Conservation (phyloP, 164 flowering plant genomes). For the Dillenia suffruticosa region DNA sequence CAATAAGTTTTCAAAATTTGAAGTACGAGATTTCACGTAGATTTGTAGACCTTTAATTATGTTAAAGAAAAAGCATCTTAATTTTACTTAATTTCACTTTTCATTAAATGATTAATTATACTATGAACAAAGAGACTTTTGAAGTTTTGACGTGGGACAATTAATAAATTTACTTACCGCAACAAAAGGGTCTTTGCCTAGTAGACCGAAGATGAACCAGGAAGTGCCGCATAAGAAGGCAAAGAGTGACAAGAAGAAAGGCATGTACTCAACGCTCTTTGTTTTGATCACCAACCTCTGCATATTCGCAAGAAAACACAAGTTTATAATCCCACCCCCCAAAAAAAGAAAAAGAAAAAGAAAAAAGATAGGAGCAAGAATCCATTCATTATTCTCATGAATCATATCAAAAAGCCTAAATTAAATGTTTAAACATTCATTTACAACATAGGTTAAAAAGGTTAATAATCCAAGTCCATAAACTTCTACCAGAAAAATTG, state of each 20-base stretch:
- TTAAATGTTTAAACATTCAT: too few relatives aligned
- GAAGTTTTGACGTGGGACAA: not conserved
- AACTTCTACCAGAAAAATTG: too few relatives aligned
- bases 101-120: not conserved
- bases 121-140: not conserved
- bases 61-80: too few relatives aligned
- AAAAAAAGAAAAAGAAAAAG: not conserved
- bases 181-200: constrained; percentile 55
- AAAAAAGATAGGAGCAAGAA: not conserved
- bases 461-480: not conserved
- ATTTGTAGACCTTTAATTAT: too few relatives aligned
- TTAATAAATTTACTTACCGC: constrained; percentile 31
- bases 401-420: too few relatives aligned
- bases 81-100: too few relatives aligned
- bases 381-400: too few relatives aligned
- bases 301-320: constrained; percentile 2
- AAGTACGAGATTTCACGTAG: too few relatives aligned
- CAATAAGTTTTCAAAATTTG: too few relatives aligned
- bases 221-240: constrained; percentile 62
- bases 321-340: too few relatives aligned
- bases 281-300: constrained; percentile 58
- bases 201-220: constrained; percentile 56
- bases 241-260: constrained; percentile 57
- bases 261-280: constrained; percentile 74
- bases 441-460: too few relatives aligned